These are phyloP conservation scores for Phytomonas francai DNA, from an alignment of 208 protist genomes.

Conservation along the genomic window DNA sequence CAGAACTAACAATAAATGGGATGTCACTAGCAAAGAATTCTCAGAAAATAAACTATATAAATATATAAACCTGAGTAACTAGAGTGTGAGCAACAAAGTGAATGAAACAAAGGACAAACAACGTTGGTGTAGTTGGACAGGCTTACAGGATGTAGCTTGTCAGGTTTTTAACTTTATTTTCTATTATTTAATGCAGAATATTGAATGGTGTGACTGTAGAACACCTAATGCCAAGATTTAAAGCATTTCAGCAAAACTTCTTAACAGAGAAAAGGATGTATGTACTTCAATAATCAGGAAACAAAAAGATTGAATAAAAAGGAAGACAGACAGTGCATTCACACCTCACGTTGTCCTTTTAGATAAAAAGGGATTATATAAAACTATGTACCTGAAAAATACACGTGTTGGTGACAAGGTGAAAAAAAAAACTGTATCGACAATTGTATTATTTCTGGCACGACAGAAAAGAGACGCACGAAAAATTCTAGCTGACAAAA, in stretches of 20 bases:
- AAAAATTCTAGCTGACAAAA: neutral
- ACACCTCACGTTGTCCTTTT: neutral
- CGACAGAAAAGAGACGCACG: neutral
- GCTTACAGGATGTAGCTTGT: neutral
- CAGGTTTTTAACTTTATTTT: neutral
- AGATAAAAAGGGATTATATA: conserved; percentile 2
- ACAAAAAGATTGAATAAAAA: conserved; percentile 5
- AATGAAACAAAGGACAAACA: conserved; percentile 1
- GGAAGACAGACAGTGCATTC: neutral
- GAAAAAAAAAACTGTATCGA: neutral
- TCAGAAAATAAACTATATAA: conserved; percentile 6
- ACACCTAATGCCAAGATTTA: neutral
- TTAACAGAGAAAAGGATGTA: neutral
- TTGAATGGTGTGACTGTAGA: conserved; percentile 2
- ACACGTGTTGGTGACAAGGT: neutral
- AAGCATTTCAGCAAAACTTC: neutral
- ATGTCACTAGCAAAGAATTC: conserved; percentile 1
- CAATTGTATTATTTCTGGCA: neutral
- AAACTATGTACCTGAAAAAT: neutral
- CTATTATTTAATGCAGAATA: conserved; percentile 5
- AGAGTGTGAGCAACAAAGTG: neutral
- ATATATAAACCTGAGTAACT: conserved; percentile 2
- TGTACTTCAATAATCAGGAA: neutral
- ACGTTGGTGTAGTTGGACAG: neutral
- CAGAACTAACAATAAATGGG: neutral